Evolutionary conservation across 345 rosid species (phyloP), one percentile per base, ranked within the genome.

Genomic region (Eucalyptus curtisii): DNA sequence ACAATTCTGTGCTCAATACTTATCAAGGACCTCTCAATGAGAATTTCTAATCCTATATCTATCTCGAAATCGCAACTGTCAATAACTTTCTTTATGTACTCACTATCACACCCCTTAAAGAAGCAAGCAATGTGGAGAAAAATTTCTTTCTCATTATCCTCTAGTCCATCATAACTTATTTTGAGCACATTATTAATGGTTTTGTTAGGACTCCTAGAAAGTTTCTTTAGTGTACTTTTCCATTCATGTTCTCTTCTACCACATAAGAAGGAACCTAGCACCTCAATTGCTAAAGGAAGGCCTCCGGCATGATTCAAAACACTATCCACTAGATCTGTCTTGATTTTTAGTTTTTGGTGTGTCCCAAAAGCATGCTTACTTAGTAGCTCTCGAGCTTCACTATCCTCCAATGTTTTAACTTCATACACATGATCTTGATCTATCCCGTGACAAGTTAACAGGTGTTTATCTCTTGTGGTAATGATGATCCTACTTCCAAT

Each of bases 321-420:
- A 57, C 66, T 2, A 57, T 57, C 66, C n/a, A 10, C 66, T 57
- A 57, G 66, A 10, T 57, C 66, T 25, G 7, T 25, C 7, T 1
- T 11, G 15, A 57, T 57, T 57, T 22, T 8, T 2, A 22, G 30
- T 55, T 24, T 24, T 24, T 25, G 66, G 13, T 25, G n/a, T 0
- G 7, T 57, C 14, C 1, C 1, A 57, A 57, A 57, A 57, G 3
- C n/a, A 25, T 57, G 66, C 66, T 57, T 57, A 25, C n/a, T 4
- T 2, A 57, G 15, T 0, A 57, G 7, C n/a, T 57, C 14, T 0
- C 0, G 14, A 57, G 66, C 66, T 57, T 57, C 14, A 11, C 0
- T 24, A 0, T 57, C 66, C 7, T 25, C n/a, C 14, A 25, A 10
- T 25, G 64, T 3, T 25, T 57, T 10, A 57, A 57, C 64, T 57